These are phyloP conservation scores for Tylopilus intermedius DNA, from an alignment of 768 basidiomycete species.

Conservation along the genomic window DNA sequence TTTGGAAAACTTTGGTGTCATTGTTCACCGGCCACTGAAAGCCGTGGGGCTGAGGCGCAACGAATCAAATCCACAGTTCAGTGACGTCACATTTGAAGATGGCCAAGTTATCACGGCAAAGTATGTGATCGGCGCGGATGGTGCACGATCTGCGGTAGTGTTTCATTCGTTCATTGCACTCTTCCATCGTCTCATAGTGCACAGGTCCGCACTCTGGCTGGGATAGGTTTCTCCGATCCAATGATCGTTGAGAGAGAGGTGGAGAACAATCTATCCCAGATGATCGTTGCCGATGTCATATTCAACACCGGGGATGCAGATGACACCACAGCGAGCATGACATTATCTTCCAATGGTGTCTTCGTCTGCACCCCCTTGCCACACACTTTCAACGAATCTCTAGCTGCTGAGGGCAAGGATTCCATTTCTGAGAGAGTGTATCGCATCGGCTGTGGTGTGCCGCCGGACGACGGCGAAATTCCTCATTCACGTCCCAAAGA, in stretches of 20 bases:
- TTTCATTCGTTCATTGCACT: neutral
- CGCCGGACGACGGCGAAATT: slow-evolving; percentile 30
- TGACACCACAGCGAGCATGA: slow-evolving; percentile 5
- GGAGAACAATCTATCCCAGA: slow-evolving; percentile 31
- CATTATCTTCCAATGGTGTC: slow-evolving; percentile 20
- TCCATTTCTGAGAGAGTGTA: slow-evolving; percentile 22
- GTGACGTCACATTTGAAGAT: slow-evolving; percentile 43
- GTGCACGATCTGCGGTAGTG: slow-evolving; percentile 21
- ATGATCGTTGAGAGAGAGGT: slow-evolving; percentile 23
- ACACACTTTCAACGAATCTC: slow-evolving; percentile 18
- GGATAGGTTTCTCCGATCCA: slow-evolving; percentile 32
- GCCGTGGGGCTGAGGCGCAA: slow-evolving; percentile 28
- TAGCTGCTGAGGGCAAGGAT: slow-evolving; percentile 4
- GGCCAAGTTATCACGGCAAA: slow-evolving; percentile 35
- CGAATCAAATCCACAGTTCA: slow-evolving; percentile 8
- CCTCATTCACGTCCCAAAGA: slow-evolving; percentile 35
- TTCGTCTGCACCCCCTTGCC: slow-evolving; percentile 37
- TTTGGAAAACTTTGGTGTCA: slow-evolving; percentile 21
- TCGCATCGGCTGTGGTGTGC: slow-evolving; percentile 40
- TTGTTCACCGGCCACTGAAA: neutral
- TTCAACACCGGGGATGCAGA: slow-evolving; percentile 20
- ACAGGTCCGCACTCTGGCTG: slow-evolving; percentile 40
- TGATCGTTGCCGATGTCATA: slow-evolving; percentile 44
- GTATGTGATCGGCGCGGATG: slow-evolving; percentile 39
- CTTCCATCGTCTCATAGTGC: neutral